Percentiles rank a stretch among this genome's conserved stretches.
Conservation (phyloP, 2,329 filamentous ascomycete species). For the Lanzia echinophila region DNA sequence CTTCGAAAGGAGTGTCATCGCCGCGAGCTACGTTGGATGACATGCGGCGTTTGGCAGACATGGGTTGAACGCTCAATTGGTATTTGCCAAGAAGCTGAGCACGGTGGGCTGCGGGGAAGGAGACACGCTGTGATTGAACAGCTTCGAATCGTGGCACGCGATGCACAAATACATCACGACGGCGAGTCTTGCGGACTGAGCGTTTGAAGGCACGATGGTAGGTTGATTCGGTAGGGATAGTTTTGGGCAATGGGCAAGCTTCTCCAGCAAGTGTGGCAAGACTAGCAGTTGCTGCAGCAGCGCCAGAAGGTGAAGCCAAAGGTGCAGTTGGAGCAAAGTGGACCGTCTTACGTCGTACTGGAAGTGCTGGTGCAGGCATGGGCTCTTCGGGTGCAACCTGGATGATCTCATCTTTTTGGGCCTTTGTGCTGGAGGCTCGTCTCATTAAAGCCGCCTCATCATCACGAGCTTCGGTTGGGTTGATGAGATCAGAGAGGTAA, state of each 20-base stretch:
- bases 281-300: slow-evolving; percentile 5
- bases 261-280: neutral
- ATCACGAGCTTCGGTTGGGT: slow-evolving; percentile 42
- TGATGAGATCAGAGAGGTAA: slow-evolving; percentile 64
- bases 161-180: slow-evolving; percentile 75
- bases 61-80: slow-evolving; percentile 63
- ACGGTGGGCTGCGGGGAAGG: slow-evolving; percentile 64
- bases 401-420: slow-evolving; percentile 31
- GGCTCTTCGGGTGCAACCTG: slow-evolving; percentile 32
- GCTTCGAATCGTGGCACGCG: slow-evolving; percentile 81
- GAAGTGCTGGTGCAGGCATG: slow-evolving; percentile 15
- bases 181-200: slow-evolving; percentile 57
- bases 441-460: slow-evolving; percentile 29
- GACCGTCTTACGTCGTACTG: slow-evolving; percentile 61
- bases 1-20: slow-evolving; percentile 56
- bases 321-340: slow-evolving; percentile 54
- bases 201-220: slow-evolving; percentile 86
- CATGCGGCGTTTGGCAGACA: slow-evolving; percentile 64
- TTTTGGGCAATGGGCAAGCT: slow-evolving; percentile 39
- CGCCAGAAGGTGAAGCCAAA: slow-evolving; percentile 7
- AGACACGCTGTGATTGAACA: slow-evolving; percentile 74
- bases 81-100: slow-evolving; percentile 82
- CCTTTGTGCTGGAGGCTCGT: slow-evolving; percentile 24
- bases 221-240: slow-evolving; percentile 61
- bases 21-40: slow-evolving; percentile 68